Base-by-base conservation (phyloP, 768 basidiomycete genomes). In the Suillus americanus region DNA sequence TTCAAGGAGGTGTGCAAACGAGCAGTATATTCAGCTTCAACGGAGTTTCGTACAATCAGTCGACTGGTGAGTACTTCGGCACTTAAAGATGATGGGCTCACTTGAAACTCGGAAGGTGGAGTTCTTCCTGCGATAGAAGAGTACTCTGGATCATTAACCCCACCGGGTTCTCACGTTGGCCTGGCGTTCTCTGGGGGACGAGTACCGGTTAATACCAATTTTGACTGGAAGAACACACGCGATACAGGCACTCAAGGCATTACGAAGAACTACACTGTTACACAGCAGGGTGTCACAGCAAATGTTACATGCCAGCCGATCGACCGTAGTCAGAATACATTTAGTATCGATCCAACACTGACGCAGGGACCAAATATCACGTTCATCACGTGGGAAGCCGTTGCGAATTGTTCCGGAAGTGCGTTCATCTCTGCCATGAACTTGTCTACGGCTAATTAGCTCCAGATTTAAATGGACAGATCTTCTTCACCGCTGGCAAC, bases 251-350 rank as follows among this genome's bases (percentile, higher is more conserved):
- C 14, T 38, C 37, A 38, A 23, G 64, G 64, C 35, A 5, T 65
- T 23, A 3, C 5, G 8, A 56, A 28, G 23, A 65, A 54, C 43
- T 65, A 51, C 37, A 35, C 59, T 1, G 18, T 70, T 18, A 16
- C n/a, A 30, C 69, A 71, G 57, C 69, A 70, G 55, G 69, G 69
- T 25, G 33, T 70, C 13, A 68, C 66, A 20, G 69, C 69, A 14
- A 40, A 70, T 14, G 64, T 70, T 41, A 13, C 55, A 20, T 63
- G 63, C 12, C 63, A 61, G 14, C 46, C 30, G 10, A 56, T 56
- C 14, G 55, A 56, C 37, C 55, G 35, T 37, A 56, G 55, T 14
- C 20, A 35, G 14, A 7, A 55, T 37, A 1, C 3, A n/a, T 55
- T 55, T 33, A 3, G 5, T 14, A 3, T 23, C 35, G 0, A 0